Base-by-base conservation (phyloP, 805 yeast genomes). In the Osmozyma mogii region DNA sequence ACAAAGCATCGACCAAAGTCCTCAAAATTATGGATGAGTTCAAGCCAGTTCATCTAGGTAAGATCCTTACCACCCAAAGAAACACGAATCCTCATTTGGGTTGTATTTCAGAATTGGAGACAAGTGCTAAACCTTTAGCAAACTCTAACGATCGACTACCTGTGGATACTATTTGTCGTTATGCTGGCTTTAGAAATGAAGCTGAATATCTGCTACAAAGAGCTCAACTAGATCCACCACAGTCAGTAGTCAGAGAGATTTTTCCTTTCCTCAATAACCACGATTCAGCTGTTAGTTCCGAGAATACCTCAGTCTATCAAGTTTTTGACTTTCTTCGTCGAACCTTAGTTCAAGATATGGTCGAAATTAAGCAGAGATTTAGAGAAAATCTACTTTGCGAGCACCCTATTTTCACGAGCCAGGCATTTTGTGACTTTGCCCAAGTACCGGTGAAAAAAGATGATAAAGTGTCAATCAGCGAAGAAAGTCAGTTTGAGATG, bases 331-430 rank as follows among this genome's bases (percentile, higher is more conserved):
- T 42, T 35, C 40, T 55, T 14, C 34, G 59, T 22, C 32, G 41
- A 12, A 32, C 41, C 20, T 37, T 55, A 22, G 39, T 49, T 22
- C 61, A 55, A 39, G 61, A 55, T 28, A 53, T 55, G 59, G 52
- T 49, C 6, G 33, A 47, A 5, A 25, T 55, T 2, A 40, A 40
- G 24, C 28, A 27, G 12, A 28, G 31, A 15, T 50, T 44, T 30
- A 58, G 58, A 4, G 28, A 36, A 4, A 50, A 49, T 27, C 43
- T 50, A 9, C 29, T 54, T 10, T 44, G 45, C 12, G 31, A 35
- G 18, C 54, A 52, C 29, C 48, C 52, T 9, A 39, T 53, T 8
- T 55, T 55, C 35, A 44, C 39, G 22, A 31, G 43, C 9, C 25
- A 27, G 4, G 26, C 32, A 4, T 52, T 52, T 31, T 31, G 32